Evolutionary conservation across 148 eudicot genomes (phyloP).

Genomic region (Salicornia ramosissima): DNA sequence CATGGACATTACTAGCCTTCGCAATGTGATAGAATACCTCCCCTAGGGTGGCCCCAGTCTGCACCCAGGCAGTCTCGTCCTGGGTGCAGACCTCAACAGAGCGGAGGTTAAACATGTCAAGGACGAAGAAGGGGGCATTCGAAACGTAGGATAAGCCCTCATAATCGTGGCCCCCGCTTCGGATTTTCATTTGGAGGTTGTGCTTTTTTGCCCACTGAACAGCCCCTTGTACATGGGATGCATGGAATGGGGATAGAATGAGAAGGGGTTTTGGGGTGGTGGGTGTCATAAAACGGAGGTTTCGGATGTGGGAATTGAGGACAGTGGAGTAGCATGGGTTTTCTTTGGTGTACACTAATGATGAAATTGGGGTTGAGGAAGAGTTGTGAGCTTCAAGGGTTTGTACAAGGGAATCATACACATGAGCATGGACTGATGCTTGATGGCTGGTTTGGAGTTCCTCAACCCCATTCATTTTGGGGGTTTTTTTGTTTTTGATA

Average conservation of each 20-base stretch:
- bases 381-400: background rate
- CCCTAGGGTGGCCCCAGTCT: constrained; percentile 12
- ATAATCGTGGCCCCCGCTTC: constrained; percentile 24
- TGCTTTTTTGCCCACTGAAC: constrained; percentile 15
- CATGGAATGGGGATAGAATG: constrained; percentile 12
- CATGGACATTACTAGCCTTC: constrained; percentile 3
- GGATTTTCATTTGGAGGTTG: constrained; percentile 8
- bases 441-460: background rate
- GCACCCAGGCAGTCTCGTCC: constrained; percentile 21
- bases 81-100: constrained; percentile 12
- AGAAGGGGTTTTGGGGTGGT: constrained; percentile 21
- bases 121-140: constrained; percentile 9
- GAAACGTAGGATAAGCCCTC: constrained; percentile 23
- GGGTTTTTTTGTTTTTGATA: no score
- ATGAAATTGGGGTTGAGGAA: background rate
- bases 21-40: constrained; percentile 11
- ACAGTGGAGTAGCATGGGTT: constrained; percentile 8
- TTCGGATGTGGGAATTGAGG: constrained; percentile 17
- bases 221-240: constrained; percentile 16
- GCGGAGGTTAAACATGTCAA: constrained; percentile 23
- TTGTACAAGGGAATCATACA: background rate
- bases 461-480: no score
- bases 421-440: background rate
- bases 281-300: constrained; percentile 17
- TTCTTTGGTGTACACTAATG: constrained; percentile 17